Evolutionary conservation across 768 basidiomycete genomes (phyloP).

Genomic region (Brasilioporus rufonigricans): DNA sequence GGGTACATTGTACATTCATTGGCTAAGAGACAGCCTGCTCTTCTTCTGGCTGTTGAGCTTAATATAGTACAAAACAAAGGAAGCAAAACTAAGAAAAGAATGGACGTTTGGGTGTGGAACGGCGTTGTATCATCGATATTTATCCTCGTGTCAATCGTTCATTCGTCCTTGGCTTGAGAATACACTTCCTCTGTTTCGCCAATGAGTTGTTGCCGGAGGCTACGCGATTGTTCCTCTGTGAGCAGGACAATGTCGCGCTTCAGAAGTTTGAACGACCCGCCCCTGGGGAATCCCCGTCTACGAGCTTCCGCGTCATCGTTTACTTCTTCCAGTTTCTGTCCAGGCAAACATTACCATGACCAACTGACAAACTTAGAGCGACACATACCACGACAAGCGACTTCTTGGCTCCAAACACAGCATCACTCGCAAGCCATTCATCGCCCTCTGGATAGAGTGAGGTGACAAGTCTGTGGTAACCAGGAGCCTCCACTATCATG

Average conservation of each 20-base stretch:
- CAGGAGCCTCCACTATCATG: constrained; percentile 66
- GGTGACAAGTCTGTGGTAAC: constrained; percentile 70
- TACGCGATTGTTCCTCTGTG: constrained; percentile 40
- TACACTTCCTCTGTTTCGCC: constrained; percentile 8
- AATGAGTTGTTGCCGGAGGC: constrained; percentile 20
- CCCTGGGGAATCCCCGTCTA: constrained; percentile 46
- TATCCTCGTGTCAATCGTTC: background rate
- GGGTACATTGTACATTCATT: background rate
- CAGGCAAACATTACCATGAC: background rate
- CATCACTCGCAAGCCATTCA: constrained; percentile 62
- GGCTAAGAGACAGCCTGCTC: background rate
- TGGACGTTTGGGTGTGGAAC: background rate
- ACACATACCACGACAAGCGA: constrained; percentile 69
- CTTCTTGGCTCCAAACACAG: constrained; percentile 80
- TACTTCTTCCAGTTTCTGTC: constrained; percentile 52
- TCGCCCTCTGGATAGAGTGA: constrained; percentile 75
- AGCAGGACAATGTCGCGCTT: constrained; percentile 45
- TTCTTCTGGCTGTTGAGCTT: background rate
- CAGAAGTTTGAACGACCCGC: constrained; percentile 47
- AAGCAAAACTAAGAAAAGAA: background rate
- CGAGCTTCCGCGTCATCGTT: constrained; percentile 52
- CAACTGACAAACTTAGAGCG: background rate
- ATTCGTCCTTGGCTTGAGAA: constrained; percentile 1
- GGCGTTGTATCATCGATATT: background rate
- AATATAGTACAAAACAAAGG: background rate